phyloP scores from a whole-genome alignment of 2,329 filamentous ascomycete species.

The Ceratocystis huliohia region DNA sequence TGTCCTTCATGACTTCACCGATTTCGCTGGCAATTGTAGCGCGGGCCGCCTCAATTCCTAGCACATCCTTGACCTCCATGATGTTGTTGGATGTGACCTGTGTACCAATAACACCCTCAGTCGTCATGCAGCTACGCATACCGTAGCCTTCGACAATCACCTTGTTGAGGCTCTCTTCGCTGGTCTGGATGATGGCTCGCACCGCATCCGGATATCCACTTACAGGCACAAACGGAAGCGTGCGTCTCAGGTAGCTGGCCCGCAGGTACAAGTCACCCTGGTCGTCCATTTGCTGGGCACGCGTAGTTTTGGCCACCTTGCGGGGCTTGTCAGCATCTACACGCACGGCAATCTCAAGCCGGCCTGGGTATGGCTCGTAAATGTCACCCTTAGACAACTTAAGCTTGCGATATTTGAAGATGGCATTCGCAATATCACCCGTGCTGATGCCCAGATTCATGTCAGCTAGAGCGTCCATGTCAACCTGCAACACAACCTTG shows the following conservation, averaged over 20 bases:
- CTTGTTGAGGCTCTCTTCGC: slow-evolving; percentile 52
- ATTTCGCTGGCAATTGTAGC: slow-evolving; percentile 85
- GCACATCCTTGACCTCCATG: slow-evolving; percentile 73
- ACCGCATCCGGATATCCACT: slow-evolving; percentile 77
- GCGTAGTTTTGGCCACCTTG: slow-evolving; percentile 36
- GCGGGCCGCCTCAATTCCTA: slow-evolving; percentile 90
- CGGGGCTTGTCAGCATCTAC: slow-evolving; percentile 41
- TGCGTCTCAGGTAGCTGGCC: slow-evolving; percentile 72
- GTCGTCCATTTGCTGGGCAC: slow-evolving; percentile 30
- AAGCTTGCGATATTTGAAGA: slow-evolving; percentile 69
- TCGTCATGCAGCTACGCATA: slow-evolving; percentile 78
- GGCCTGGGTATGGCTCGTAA: slow-evolving; percentile 41
- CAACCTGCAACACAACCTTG: slow-evolving; percentile 69
- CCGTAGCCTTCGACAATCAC: slow-evolving; percentile 94
- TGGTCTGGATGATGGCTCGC: slow-evolving; percentile 79
- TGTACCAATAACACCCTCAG: slow-evolving; percentile 73
- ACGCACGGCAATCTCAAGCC: slow-evolving; percentile 61
- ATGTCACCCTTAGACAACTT: slow-evolving; percentile 59
- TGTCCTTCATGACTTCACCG: slow-evolving; percentile 73
- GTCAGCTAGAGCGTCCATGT: slow-evolving; percentile 62
- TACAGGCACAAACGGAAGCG: slow-evolving; percentile 71
- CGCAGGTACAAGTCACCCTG: slow-evolving; percentile 50
- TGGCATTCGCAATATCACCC: slow-evolving; percentile 60
- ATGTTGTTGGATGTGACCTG: slow-evolving; percentile 70
- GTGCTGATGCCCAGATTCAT: slow-evolving; percentile 70